These are phyloP conservation scores for Podospora anserina DNA, from an alignment of 495 filamentous ascomycete genomes.

Conservation along the genomic window DNA sequence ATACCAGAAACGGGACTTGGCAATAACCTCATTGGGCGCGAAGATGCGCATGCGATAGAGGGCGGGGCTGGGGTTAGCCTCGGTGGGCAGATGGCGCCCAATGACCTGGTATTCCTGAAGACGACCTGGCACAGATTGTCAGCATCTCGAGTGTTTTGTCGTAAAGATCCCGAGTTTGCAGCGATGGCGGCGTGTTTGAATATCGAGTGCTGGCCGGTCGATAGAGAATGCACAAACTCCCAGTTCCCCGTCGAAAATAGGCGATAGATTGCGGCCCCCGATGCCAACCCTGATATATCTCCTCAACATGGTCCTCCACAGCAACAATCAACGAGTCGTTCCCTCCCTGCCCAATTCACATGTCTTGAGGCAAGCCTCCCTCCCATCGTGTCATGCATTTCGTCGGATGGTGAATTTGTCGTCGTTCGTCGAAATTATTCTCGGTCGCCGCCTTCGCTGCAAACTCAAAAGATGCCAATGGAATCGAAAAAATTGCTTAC, in stretches of 20 bases:
- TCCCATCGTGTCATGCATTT: background rate
- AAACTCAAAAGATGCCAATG: conserved; percentile 16
- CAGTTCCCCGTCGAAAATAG: background rate
- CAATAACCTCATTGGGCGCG: conserved; percentile 92
- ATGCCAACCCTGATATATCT: background rate
- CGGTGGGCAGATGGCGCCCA: conserved; percentile 95
- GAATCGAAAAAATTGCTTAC: conserved; percentile 41
- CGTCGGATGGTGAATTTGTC: background rate
- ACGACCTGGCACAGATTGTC: conserved; percentile 64
- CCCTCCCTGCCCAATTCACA: background rate
- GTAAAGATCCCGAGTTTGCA: background rate
- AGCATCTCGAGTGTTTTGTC: conserved; percentile 5
- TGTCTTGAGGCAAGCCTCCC: background rate
- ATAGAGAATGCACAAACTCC: background rate
- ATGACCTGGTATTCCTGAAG: conserved; percentile 99
- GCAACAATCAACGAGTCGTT: background rate
- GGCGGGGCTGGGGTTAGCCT: conserved; percentile 91
- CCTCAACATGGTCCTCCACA: background rate
- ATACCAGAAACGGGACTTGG: conserved; percentile 99
- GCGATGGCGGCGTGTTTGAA: background rate
- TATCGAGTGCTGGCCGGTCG: background rate
- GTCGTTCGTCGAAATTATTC: background rate
- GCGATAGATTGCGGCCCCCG: background rate
- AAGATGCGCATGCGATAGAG: conserved; percentile 99
- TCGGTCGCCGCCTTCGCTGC: conserved; percentile 15